Evolutionary conservation across 2,329 filamentous ascomycete genomes (phyloP), one percentile per base, ranked within the genome.

Genomic region (Trichoderma koningii): DNA sequence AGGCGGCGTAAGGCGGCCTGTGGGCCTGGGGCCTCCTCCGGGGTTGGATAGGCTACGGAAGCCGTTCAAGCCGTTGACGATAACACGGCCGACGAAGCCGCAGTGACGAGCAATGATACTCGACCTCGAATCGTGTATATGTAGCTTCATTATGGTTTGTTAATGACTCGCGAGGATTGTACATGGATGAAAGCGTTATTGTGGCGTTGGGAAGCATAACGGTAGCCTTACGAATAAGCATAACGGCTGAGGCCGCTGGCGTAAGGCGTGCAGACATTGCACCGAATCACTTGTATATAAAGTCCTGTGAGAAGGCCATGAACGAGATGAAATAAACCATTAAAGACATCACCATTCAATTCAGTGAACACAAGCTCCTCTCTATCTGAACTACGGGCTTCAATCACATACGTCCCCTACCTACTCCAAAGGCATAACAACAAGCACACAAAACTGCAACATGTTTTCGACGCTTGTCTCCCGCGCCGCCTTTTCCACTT

Each of bases 11-110:
- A 79, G 80, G 69, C 78, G 81, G 63, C 81, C 82, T 3, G 75
- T 77, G 1, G 78, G 78, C 0, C 69, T 85, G 45, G 80, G 78
- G 3, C 77, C 79, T 0, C 78, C 83, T 38, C 76, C 81, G 48
- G 80, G 81, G 0, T 79, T 86, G 71, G 80, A 83, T 56, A 79
- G 78, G 68, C 71, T 86, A 55, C 77, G 78, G 63, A 85, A 81
- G 70, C 85, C 85, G 6, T 87, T 87, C 65, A 86, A 84, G 73
- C 82, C 82, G 50, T 75, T 86, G 69, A 86, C 83, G 12, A 81
- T 86, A 21, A 82, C 80, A 65, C 77, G 81, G 34, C 75, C 76
- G 19, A 66, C 68, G 55, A 72, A 72, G 2, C 74, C 55, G 55
- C 41, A 55, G 30, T 55, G 28, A 26, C 3, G 30, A 38, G 34